phyloP scores from a whole-genome alignment of 495 filamentous ascomycete genomes.

The Trichoderma asperelloides region DNA sequence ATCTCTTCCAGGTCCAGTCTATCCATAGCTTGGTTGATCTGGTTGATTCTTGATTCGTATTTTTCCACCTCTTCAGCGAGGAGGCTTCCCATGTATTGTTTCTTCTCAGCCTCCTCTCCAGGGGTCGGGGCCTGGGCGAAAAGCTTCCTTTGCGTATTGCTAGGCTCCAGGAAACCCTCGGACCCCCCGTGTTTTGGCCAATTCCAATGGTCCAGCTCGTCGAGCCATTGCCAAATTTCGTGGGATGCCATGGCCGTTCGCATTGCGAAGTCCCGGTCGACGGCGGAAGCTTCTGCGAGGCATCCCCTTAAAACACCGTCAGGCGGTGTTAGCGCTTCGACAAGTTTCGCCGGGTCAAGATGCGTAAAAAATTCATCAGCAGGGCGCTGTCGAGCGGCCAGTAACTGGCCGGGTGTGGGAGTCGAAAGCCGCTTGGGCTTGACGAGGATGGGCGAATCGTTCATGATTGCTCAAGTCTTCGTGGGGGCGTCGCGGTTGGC shows the following conservation, averaged over 20 bases:
- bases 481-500: not conserved
- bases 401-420: slow-evolving; percentile 18
- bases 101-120: slow-evolving; percentile 14
- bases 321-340: slow-evolving; percentile 39
- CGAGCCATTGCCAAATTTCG: slow-evolving; percentile 66
- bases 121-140: slow-evolving; percentile 11
- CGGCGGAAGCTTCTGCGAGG: slow-evolving; percentile 55
- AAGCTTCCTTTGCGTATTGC: slow-evolving; percentile 28
- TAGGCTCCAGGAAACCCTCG: slow-evolving; percentile 46
- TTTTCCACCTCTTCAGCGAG: slow-evolving; percentile 47
- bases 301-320: slow-evolving; percentile 50
- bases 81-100: slow-evolving; percentile 60
- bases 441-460: slow-evolving; percentile 19
- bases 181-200: slow-evolving; percentile 55
- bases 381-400: slow-evolving; percentile 25
- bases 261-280: slow-evolving; percentile 63
- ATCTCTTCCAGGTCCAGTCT: slow-evolving; percentile 79
- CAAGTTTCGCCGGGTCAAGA: slow-evolving; percentile 31
- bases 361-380: slow-evolving; percentile 36
- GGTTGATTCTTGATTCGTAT: slow-evolving; percentile 68
- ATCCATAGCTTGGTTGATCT: slow-evolving; percentile 70
- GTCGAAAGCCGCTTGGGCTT: slow-evolving; percentile 17
- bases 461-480: slow-evolving; percentile 11
- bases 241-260: slow-evolving; percentile 65
- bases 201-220: slow-evolving; percentile 64